phyloP scores from a whole-genome alignment of 345 rosid species.

The Camelina sativa region DNA sequence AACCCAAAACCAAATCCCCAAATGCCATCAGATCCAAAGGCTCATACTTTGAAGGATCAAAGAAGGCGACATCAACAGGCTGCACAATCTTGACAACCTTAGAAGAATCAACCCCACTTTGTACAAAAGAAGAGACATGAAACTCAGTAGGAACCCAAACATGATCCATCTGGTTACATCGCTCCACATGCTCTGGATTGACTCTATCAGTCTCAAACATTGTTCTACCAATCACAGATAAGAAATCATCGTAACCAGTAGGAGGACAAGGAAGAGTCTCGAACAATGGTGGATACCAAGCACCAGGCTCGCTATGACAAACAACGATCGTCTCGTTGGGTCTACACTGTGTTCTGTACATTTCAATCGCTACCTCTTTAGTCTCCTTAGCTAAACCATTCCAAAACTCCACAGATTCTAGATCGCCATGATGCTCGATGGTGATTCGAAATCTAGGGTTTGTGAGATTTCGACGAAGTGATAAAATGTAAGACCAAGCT shows the following conservation, averaged over 20 bases:
- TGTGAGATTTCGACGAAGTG: slow-evolving; percentile 50
- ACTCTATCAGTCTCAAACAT: slow-evolving; percentile 92
- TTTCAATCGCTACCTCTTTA: slow-evolving; percentile 52
- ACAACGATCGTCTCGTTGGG: slow-evolving; percentile 69
- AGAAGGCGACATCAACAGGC: slow-evolving; percentile 74
- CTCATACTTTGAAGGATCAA: slow-evolving; percentile 61
- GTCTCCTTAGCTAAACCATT: slow-evolving; percentile 62
- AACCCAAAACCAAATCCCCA: slow-evolving; percentile 62
- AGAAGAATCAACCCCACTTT: slow-evolving; percentile 74
- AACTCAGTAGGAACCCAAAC: slow-evolving; percentile 94
- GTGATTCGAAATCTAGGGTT: slow-evolving; percentile 58
- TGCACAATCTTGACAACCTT: slow-evolving; percentile 84
- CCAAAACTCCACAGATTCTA: slow-evolving; percentile 68
- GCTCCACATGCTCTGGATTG: slow-evolving; percentile 57
- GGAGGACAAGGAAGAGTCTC: slow-evolving; percentile 84
- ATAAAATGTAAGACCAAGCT: slow-evolving; percentile 78
- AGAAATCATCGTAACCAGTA: slow-evolving; percentile 54
- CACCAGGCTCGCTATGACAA: slow-evolving; percentile 96
- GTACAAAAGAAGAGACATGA: slow-evolving; percentile 69
- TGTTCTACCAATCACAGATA: slow-evolving; percentile 74
- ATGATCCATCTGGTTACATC: slow-evolving; percentile 76
- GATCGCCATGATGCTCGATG: slow-evolving; percentile 81
- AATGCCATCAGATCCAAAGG: slow-evolving; percentile 51
- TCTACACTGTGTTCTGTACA: slow-evolving; percentile 57
- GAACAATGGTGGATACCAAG: slow-evolving; percentile 89